Percentiles rank a stretch among this genome's conserved stretches.
These are phyloP conservation scores for Trichosanthes cucumerina DNA, from an alignment of 306 rosid species.

Conservation along the genomic window DNA sequence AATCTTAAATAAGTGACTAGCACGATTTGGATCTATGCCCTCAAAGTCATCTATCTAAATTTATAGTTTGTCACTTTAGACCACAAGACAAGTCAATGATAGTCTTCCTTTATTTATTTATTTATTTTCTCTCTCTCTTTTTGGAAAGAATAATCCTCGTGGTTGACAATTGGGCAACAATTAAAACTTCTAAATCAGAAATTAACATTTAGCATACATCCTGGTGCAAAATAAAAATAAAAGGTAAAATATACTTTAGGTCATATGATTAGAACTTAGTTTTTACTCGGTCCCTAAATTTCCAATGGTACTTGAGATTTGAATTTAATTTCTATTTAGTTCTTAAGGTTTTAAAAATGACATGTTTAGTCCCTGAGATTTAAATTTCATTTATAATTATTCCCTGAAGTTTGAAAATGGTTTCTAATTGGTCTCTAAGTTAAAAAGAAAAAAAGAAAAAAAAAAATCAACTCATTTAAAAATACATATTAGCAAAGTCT, in stretches of 20 bases:
- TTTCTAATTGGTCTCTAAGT: too few relatives aligned
- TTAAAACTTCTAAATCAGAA: background rate
- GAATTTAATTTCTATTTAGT: background rate
- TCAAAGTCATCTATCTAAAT: background rate
- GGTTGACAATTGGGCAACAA: background rate
- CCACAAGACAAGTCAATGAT: background rate
- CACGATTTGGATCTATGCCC: background rate
- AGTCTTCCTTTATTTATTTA: background rate
- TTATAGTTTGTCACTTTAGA: background rate
- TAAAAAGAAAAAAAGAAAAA: too few relatives aligned
- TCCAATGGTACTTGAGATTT: background rate
- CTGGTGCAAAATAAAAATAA: background rate
- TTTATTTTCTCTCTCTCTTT: background rate
- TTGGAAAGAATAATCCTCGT: background rate
- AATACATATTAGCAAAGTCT: background rate
- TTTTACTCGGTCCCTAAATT: background rate
- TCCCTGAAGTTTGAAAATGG: too few relatives aligned
- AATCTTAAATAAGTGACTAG: background rate
- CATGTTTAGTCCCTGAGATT: background rate
- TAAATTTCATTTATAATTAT: too few relatives aligned
- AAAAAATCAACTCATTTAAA: too few relatives aligned
- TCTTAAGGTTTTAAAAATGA: too few relatives aligned
- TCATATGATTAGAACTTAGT: background rate
- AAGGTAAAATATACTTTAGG: background rate
- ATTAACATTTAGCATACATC: background rate